Evolutionary conservation across 805 yeast genomes (phyloP).

Genomic region (Cyberlindnera suaveolens): DNA sequence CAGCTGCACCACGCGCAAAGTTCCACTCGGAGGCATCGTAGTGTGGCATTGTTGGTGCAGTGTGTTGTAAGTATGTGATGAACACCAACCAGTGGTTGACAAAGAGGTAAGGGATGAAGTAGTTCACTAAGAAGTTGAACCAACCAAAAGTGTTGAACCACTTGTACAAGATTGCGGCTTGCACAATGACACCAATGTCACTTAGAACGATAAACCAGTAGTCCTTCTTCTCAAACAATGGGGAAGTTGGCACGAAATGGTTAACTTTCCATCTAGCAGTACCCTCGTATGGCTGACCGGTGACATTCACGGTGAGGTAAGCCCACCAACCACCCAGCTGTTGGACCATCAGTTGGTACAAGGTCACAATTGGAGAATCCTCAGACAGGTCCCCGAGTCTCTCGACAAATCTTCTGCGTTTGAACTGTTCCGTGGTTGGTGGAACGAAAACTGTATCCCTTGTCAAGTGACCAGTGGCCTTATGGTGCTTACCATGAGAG

Average conservation of each 20-base stretch:
- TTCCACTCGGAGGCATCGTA: conserved; percentile 74
- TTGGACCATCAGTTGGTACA: conserved; percentile 50
- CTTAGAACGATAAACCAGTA: conserved; percentile 65
- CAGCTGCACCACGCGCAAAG: conserved; percentile 86
- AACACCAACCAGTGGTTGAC: conserved; percentile 90
- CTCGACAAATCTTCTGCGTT: conserved; percentile 27
- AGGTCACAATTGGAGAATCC: conserved; percentile 69
- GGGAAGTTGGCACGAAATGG: conserved; percentile 71
- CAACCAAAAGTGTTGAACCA: conserved; percentile 60
- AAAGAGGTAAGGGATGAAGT: conserved; percentile 71
- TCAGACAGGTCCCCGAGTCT: conserved; percentile 43
- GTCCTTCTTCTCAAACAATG: conserved; percentile 68
- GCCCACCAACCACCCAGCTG: conserved; percentile 75
- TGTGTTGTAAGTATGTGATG: conserved; percentile 80
- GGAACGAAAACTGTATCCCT: conserved; percentile 88
- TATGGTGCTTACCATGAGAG: conserved; percentile 83
- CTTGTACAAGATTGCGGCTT: conserved; percentile 45
- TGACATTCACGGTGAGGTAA: conserved; percentile 62
- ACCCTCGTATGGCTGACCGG: conserved; percentile 62
- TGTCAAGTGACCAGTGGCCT: conserved; percentile 78
- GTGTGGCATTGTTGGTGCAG: conserved; percentile 76
- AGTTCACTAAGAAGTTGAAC: conserved; percentile 57
- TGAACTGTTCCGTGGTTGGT: conserved; percentile 51
- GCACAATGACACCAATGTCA: conserved; percentile 63
- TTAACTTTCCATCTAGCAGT: conserved; percentile 43